phyloP scores from a whole-genome alignment of 148 eudicot genomes.

The Silene latifolia region DNA sequence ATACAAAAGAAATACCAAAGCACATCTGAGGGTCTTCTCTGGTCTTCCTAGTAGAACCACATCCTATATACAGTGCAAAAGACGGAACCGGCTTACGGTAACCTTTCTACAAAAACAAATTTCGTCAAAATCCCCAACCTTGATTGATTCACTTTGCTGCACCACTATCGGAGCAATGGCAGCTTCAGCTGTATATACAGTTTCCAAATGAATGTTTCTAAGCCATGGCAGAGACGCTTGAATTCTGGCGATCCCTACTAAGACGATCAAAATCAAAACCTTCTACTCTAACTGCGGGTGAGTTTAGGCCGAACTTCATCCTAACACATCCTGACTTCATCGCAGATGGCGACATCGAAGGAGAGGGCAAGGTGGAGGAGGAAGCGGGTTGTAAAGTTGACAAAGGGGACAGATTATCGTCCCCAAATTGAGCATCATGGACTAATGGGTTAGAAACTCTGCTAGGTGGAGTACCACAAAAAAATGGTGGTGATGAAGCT shows the following conservation, averaged over 20 bases:
- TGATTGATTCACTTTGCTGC: conserved; percentile 5
- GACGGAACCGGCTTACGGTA: conserved; percentile 14
- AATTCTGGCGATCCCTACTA: conserved; percentile 49
- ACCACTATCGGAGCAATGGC: conserved; percentile 18
- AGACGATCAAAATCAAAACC: conserved; percentile 66
- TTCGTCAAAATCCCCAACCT: conserved; percentile 24
- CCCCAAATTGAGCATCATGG: conserved; percentile 41
- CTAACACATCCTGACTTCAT: conserved; percentile 41
- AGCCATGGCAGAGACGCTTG: conserved; percentile 49
- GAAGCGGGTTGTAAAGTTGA: conserved; percentile 37
- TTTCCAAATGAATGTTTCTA: conserved; percentile 36
- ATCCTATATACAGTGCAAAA: conserved; percentile 32
- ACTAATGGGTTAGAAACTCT: conserved; percentile 58
- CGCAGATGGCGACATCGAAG: conserved; percentile 41
- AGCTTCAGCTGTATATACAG: conserved; percentile 32
- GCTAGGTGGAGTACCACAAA: conserved; percentile 52
- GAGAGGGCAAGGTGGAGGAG: conserved; percentile 32
- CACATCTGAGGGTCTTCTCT: neutral
- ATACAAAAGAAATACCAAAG: conserved; percentile 12
- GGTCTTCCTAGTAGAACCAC: conserved; percentile 23
- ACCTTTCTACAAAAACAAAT: conserved; percentile 23
- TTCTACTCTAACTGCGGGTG: conserved; percentile 59
- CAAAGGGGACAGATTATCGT: conserved; percentile 32
- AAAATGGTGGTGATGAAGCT: conserved; percentile 48
- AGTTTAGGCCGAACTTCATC: conserved; percentile 50